phyloP scores from a whole-genome alignment of 192 early-diverging fungal species.

The Martensiomyces pterosporus region DNA sequence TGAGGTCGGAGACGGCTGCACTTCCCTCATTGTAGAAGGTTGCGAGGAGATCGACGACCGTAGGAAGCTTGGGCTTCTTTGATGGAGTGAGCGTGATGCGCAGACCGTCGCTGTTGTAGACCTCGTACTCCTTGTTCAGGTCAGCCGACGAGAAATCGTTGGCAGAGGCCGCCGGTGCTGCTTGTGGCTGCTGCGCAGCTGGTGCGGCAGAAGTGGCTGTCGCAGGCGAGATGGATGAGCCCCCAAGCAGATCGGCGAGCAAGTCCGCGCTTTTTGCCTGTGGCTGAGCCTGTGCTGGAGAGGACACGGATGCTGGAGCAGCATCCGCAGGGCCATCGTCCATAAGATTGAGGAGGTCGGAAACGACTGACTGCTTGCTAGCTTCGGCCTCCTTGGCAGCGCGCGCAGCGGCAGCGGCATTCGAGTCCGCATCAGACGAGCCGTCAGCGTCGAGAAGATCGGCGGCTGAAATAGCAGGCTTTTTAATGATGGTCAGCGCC shows the following conservation, averaged over 20 bases:
- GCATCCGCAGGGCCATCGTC: conserved; percentile 37
- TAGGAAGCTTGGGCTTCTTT: conserved; percentile 58
- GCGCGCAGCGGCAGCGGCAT: conserved; percentile 8
- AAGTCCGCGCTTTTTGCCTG: conserved; percentile 49
- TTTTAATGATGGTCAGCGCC: conserved; percentile 21
- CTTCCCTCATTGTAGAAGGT: conserved; percentile 65
- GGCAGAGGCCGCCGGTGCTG: conserved; percentile 20
- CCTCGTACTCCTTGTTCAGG: conserved; percentile 48
- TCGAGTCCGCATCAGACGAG: conserved; percentile 8
- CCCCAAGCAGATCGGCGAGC: conserved; percentile 77
- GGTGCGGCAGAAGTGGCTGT: conserved; percentile 2
- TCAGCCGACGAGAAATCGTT: no score
- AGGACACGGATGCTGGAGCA: conserved; percentile 26
- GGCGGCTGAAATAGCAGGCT: conserved; percentile 19
- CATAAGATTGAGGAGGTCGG: conserved; percentile 67
- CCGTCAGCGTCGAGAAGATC: conserved; percentile 16
- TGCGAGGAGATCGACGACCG: conserved; percentile 62
- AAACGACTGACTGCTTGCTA: conserved; percentile 34
- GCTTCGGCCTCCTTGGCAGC: conserved; percentile 1
- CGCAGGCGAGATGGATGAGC: conserved; percentile 45
- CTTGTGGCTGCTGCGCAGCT: conserved; percentile 23
- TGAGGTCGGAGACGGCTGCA: conserved; percentile 56
- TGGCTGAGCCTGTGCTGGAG: conserved; percentile 24
- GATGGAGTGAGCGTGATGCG: conserved; percentile 69
- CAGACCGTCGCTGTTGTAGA: conserved; percentile 79